Evolutionary conservation across 2,329 filamentous ascomycete genomes (phyloP).

Genomic region (Exophiala dermatitidis): DNA sequence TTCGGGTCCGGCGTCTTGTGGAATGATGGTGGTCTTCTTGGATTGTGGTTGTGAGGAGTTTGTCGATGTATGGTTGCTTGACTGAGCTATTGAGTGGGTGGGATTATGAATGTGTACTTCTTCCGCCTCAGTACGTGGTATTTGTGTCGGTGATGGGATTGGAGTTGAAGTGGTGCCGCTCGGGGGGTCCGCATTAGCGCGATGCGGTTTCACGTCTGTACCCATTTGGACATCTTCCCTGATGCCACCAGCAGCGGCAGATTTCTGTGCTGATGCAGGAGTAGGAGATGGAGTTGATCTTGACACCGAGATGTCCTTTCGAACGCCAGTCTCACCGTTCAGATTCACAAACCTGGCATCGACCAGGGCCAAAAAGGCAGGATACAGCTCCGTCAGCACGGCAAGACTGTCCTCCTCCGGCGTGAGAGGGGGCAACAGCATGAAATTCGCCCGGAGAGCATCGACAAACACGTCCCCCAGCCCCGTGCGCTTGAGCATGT

Average conservation of each 20-base stretch:
- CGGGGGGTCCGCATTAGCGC: too few relatives aligned
- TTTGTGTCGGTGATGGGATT: too few relatives aligned
- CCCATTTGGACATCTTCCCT: too few relatives aligned
- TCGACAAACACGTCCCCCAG: conserved; percentile 42
- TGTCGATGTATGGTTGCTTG: not conserved
- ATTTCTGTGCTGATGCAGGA: conserved; percentile 4
- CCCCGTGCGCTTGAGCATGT: conserved; percentile 38
- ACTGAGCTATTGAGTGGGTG: too few relatives aligned
- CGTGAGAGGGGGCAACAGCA: conserved; percentile 69
- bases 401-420: conserved; percentile 61
- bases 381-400: conserved; percentile 60
- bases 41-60: conserved; percentile 10
- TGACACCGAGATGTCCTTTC: not conserved
- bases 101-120: too few relatives aligned
- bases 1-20: conserved; percentile 26
- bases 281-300: not conserved
- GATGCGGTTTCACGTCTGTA: too few relatives aligned
- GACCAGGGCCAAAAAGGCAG: conserved; percentile 55
- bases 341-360: conserved; percentile 32
- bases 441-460: conserved; percentile 55
- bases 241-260: too few relatives aligned
- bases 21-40: conserved; percentile 1
- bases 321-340: not conserved
- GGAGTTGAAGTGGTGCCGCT: too few relatives aligned
- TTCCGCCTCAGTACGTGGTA: too few relatives aligned